Conservation (phyloP, 768 basidiomycete genomes). For the Russula ochroleuca region DNA sequence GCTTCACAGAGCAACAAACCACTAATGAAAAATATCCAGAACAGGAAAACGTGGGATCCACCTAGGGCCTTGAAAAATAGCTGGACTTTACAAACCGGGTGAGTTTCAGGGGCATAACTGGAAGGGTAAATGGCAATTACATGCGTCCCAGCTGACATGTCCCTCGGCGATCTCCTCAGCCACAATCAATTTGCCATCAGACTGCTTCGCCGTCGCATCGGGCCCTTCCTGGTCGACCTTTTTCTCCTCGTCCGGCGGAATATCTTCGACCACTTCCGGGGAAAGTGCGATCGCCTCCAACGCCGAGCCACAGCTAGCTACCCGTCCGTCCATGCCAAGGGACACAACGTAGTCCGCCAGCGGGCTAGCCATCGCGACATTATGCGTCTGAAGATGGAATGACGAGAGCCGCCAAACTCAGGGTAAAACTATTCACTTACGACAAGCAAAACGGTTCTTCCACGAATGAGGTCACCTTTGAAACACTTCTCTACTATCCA, state of each 20-base stretch:
- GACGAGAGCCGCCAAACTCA: not conserved
- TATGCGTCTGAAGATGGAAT: constrained; percentile 42
- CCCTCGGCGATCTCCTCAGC: constrained; percentile 61
- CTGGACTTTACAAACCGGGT: constrained; percentile 32
- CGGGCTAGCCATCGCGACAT: constrained; percentile 49
- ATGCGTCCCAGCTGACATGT: constrained; percentile 48
- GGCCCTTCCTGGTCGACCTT: constrained; percentile 29
- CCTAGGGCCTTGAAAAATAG: constrained; percentile 32
- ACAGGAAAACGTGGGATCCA: constrained; percentile 32
- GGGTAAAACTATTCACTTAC: constrained; percentile 33
- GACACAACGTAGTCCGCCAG: constrained; percentile 57
- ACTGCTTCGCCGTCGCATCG: constrained; percentile 27
- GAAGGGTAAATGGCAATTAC: constrained; percentile 29
- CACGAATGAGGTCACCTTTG: constrained; percentile 44
- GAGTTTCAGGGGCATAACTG: not conserved
- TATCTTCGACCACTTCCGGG: constrained; percentile 31
- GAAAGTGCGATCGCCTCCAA: constrained; percentile 43
- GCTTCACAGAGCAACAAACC: constrained; percentile 31
- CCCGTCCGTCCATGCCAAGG: constrained; percentile 49
- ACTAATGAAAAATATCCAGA: constrained; percentile 33
- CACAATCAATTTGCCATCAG: constrained; percentile 56
- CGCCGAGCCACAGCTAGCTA: constrained; percentile 47
- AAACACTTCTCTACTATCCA: constrained; percentile 51
- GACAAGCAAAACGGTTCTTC: constrained; percentile 51
- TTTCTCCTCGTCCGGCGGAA: constrained; percentile 30